phyloP scores from a whole-genome alignment of 2,329 filamentous ascomycete genomes.

The Talaromyces atroroseus region DNA sequence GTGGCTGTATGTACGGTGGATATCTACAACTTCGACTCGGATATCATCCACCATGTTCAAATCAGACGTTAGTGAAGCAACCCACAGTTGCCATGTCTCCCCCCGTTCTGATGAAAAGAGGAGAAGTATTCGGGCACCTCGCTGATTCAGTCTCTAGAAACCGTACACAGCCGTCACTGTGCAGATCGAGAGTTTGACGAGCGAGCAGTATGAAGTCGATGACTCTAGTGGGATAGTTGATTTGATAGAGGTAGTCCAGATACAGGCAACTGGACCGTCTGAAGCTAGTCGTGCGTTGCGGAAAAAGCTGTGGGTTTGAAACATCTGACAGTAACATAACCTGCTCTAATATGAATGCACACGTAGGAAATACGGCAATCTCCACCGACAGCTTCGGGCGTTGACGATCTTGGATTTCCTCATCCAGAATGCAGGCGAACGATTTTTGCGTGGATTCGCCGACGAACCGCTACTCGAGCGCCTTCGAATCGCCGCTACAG shows the following conservation, averaged over 20 bases:
- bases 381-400: constrained; percentile 86
- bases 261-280: constrained; percentile 77
- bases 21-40: neutral
- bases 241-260: constrained; percentile 85
- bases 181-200: constrained; percentile 82
- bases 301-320: constrained; percentile 71
- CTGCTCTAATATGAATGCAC: neutral
- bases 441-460: constrained; percentile 80
- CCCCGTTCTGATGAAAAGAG: neutral
- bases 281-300: constrained; percentile 88
- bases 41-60: constrained; percentile 29
- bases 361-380: constrained; percentile 80
- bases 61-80: constrained; percentile 11
- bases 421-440: constrained; percentile 85
- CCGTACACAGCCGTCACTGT: constrained; percentile 93
- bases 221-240: constrained; percentile 89
- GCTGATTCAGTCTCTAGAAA: constrained; percentile 51
- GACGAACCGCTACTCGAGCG: constrained; percentile 91
- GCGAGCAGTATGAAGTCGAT: constrained; percentile 83
- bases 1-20: neutral
- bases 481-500: constrained; percentile 78
- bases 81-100: constrained; percentile 14
- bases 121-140: neutral
- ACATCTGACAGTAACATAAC: neutral
- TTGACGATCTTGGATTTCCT: constrained; percentile 85